Conservation (phyloP, 176 grass and related monocot species). For the Musa acuminata region DNA sequence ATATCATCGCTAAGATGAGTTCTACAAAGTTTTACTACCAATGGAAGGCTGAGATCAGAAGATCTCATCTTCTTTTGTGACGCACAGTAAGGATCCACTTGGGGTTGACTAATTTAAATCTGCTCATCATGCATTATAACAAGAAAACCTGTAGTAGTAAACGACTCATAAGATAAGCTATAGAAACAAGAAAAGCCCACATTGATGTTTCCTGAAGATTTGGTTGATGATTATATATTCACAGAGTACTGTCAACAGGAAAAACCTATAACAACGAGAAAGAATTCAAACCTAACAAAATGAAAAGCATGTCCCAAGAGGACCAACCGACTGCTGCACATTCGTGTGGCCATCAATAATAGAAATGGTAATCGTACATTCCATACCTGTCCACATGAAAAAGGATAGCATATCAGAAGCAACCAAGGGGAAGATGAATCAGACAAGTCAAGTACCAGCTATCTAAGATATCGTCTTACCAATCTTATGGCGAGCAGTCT, state of each 20-base stretch:
- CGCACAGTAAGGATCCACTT: background rate
- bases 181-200: background rate
- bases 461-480: background rate
- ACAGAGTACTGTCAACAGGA: background rate
- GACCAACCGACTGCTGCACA: background rate
- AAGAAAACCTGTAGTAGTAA: no score
- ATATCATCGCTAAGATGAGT: no score
- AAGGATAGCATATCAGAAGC: background rate
- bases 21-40: no score
- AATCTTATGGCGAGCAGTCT: background rate
- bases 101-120: background rate
- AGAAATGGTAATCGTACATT: background rate
- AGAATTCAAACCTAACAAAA: background rate
- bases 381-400: background rate
- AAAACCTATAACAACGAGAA: constrained; percentile 1
- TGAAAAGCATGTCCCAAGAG: background rate
- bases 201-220: background rate
- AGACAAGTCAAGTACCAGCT: background rate
- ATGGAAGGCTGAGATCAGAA: no score
- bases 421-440: background rate
- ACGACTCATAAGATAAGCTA: background rate
- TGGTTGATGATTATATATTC: background rate
- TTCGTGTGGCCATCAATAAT: background rate
- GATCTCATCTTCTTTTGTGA: background rate
- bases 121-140: background rate